Evolutionary conservation across 2,329 filamentous ascomycete genomes (phyloP).

Genomic region (Aspergillus caelatus): DNA sequence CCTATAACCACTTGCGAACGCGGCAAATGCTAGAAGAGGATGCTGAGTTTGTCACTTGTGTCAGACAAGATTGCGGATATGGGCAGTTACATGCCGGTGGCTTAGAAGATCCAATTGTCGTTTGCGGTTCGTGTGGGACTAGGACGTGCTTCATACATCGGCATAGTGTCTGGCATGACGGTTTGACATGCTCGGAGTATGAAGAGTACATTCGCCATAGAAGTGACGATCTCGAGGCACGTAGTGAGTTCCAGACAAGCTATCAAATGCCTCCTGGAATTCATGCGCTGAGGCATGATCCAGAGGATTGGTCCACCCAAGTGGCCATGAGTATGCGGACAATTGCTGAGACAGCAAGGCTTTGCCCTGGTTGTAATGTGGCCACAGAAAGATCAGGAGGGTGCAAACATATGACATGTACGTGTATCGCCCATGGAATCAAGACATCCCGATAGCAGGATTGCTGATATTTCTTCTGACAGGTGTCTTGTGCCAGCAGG

Average conservation of each 20-base stretch:
- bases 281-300: constrained; percentile 1
- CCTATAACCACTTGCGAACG: constrained; percentile 17
- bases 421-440: neutral
- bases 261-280: neutral
- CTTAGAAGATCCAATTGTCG: constrained; percentile 19
- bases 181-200: constrained; percentile 21
- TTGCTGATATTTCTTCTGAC: constrained; percentile 7
- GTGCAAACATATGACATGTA: constrained; percentile 23
- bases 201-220: constrained; percentile 3
- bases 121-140: constrained; percentile 20
- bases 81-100: constrained; percentile 23
- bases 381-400: constrained; percentile 18
- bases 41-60: constrained; percentile 20
- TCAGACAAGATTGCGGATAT: constrained; percentile 18
- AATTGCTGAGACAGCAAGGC: constrained; percentile 12
- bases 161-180: constrained; percentile 19
- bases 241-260: neutral
- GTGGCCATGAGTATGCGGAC: constrained; percentile 10
- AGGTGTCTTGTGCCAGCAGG: constrained; percentile 19
- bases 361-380: constrained; percentile 18
- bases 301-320: constrained; percentile 4
- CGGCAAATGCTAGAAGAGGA: constrained; percentile 20
- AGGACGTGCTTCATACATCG: constrained; percentile 22
- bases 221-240: neutral
- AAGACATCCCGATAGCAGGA: neutral